phyloP scores from a whole-genome alignment of 1,284 basidiomycete species.

The Athelia sp. region DNA sequence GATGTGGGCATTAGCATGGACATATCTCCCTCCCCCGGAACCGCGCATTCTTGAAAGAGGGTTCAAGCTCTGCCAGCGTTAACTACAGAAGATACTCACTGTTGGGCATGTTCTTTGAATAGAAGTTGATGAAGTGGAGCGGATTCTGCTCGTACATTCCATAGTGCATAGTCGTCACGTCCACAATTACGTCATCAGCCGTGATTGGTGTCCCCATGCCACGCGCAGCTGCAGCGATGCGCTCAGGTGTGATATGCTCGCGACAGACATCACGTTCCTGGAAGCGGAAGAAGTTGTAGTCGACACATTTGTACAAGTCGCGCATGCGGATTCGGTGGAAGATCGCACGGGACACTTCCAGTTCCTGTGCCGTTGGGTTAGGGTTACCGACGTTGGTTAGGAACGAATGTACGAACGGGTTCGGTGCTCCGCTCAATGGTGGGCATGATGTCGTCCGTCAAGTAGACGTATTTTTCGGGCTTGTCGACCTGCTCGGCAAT shows the following conservation, averaged over 20 bases:
- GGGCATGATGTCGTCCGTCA: slow-evolving; percentile 64
- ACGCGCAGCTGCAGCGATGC: slow-evolving; percentile 49
- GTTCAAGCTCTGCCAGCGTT: not conserved
- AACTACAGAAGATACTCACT: slow-evolving; percentile 31
- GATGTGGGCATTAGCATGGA: slow-evolving; percentile 54
- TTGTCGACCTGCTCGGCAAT: slow-evolving; percentile 54
- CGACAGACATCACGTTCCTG: slow-evolving; percentile 33
- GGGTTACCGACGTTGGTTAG: no score
- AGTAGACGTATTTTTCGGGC: slow-evolving; percentile 52
- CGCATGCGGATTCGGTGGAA: slow-evolving; percentile 55
- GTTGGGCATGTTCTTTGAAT: slow-evolving; percentile 60
- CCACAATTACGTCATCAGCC: slow-evolving; percentile 56
- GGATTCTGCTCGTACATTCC: slow-evolving; percentile 72
- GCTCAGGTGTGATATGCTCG: slow-evolving; percentile 42
- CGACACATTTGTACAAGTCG: slow-evolving; percentile 65
- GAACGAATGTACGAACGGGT: slow-evolving; percentile 27
- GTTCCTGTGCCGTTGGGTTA: slow-evolving; percentile 35
- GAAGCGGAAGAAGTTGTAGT: slow-evolving; percentile 60
- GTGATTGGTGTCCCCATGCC: slow-evolving; percentile 32
- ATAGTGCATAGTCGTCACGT: slow-evolving; percentile 60
- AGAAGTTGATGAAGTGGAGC: slow-evolving; percentile 63
- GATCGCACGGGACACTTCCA: slow-evolving; percentile 53
- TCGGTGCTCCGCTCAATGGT: slow-evolving; percentile 50
- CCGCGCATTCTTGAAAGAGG: slow-evolving; percentile 30
- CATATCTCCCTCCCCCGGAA: slow-evolving; percentile 50